Evolutionary conservation across 2,329 filamentous ascomycete genomes (phyloP).

Genomic region (Pezicula neosporulosa): DNA sequence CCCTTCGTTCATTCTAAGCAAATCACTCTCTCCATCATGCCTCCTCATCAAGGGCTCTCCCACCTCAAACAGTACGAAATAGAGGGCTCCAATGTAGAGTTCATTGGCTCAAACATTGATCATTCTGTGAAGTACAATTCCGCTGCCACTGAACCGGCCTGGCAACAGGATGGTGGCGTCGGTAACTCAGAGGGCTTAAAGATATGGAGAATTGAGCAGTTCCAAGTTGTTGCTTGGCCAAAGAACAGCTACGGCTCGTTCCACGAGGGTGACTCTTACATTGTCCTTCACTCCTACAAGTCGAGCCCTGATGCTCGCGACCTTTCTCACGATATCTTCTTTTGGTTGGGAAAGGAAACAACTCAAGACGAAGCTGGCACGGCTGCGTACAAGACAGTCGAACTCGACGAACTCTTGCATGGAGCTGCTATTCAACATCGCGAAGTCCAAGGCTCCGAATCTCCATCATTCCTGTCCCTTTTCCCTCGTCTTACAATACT

Average conservation of each 20-base stretch:
- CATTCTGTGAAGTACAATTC: constrained; percentile 67
- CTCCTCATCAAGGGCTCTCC: constrained; percentile 58
- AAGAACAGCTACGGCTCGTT: constrained; percentile 54
- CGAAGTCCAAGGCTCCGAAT: constrained; percentile 57
- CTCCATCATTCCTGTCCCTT: constrained; percentile 50
- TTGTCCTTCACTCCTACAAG: constrained; percentile 58
- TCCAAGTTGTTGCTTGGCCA: constrained; percentile 61
- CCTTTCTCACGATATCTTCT: constrained; percentile 63
- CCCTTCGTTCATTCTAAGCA: not conserved
- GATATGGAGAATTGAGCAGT: constrained; percentile 66
- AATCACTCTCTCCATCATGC: constrained; percentile 39
- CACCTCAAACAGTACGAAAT: constrained; percentile 64
- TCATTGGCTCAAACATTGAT: constrained; percentile 61
- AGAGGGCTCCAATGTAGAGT: constrained; percentile 65
- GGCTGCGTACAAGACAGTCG: constrained; percentile 68
- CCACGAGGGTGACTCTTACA: constrained; percentile 66
- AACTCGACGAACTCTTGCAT: constrained; percentile 63
- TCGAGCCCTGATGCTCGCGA: constrained; percentile 41
- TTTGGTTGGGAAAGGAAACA: constrained; percentile 65
- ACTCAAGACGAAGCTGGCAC: constrained; percentile 66
- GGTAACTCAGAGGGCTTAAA: constrained; percentile 50
- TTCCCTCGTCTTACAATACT: constrained; percentile 60
- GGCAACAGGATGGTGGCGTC: constrained; percentile 53
- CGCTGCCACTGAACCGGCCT: constrained; percentile 61
- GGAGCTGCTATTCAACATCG: constrained; percentile 62